Evolutionary conservation across 2,329 filamentous ascomycete species (phyloP).

Genomic region (Uncinocarpus reesii): DNA sequence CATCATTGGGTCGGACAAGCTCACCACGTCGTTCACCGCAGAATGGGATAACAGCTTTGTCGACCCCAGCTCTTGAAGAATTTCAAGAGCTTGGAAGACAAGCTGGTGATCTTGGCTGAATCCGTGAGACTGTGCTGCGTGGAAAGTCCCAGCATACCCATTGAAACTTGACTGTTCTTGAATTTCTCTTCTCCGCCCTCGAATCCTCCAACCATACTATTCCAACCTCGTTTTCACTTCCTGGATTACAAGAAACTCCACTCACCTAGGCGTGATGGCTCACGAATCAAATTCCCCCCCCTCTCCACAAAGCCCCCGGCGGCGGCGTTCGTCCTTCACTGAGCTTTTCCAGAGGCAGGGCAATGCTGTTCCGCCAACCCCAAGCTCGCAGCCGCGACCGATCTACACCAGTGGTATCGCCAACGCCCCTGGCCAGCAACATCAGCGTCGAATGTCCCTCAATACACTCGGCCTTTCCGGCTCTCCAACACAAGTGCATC

Average conservation of each 20-base stretch:
- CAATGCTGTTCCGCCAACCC: slow-evolving; percentile 18
- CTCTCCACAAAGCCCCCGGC: slow-evolving; percentile 27
- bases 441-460: slow-evolving; percentile 56
- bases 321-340: slow-evolving; percentile 39
- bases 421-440: slow-evolving; percentile 40
- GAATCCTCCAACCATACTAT: neutral
- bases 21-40: no score
- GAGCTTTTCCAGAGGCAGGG: slow-evolving; percentile 33
- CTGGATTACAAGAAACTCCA: neutral
- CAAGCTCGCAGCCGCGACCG: slow-evolving; percentile 16
- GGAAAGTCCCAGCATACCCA: no score
- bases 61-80: neutral
- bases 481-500: slow-evolving; percentile 49
- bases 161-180: no score
- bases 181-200: neutral
- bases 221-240: neutral
- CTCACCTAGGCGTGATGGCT: slow-evolving; percentile 1
- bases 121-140: no score
- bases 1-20: neutral
- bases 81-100: neutral
- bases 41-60: no score
- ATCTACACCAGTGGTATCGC: slow-evolving; percentile 39
- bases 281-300: slow-evolving; percentile 25
- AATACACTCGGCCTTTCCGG: slow-evolving; percentile 65
- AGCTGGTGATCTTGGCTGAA: no score